Evolutionary conservation across 148 eudicot genomes (phyloP).

Genomic region (Vaccinium macrocarpon): DNA sequence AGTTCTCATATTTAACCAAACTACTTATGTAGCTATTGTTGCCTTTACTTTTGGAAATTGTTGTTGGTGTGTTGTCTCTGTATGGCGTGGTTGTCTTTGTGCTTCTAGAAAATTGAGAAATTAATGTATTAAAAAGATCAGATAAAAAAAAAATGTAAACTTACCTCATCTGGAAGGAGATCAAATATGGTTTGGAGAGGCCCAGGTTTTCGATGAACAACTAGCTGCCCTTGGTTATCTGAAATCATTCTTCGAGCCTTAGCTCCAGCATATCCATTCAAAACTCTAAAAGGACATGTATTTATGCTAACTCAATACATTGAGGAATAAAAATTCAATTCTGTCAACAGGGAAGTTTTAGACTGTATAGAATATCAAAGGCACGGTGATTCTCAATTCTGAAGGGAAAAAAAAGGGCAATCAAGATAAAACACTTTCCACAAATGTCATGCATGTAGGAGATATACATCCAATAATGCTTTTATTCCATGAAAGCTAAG

Average conservation of each 20-base stretch:
- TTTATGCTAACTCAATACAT: not conserved
- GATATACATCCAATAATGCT: not conserved
- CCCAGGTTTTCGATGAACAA: slow-evolving; percentile 80
- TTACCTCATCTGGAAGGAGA: slow-evolving; percentile 82
- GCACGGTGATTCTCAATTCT: not conserved
- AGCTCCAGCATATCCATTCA: slow-evolving; percentile 70
- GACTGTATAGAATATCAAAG: not conserved
- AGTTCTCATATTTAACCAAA: not conserved
- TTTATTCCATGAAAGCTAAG: not conserved
- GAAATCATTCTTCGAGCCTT: slow-evolving; percentile 57
- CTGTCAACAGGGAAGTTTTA: not conserved
- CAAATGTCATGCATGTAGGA: not conserved
- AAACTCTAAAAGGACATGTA: slow-evolving; percentile 38
- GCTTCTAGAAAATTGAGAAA: not conserved
- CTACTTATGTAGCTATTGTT: not conserved
- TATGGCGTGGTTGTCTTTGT: not conserved
- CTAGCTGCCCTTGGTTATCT: slow-evolving; percentile 69
- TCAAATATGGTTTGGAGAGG: slow-evolving; percentile 84
- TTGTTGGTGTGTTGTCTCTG: not conserved
- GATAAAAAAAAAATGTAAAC: slow-evolving; percentile 10
- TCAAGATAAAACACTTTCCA: not conserved
- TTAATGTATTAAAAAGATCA: not conserved
- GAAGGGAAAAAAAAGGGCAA: not conserved
- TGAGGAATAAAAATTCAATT: not conserved
- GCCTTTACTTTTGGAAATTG: not conserved